Evolutionary conservation across 2,329 filamentous ascomycete species (phyloP).

Genomic region (Monosporascus sp.): DNA sequence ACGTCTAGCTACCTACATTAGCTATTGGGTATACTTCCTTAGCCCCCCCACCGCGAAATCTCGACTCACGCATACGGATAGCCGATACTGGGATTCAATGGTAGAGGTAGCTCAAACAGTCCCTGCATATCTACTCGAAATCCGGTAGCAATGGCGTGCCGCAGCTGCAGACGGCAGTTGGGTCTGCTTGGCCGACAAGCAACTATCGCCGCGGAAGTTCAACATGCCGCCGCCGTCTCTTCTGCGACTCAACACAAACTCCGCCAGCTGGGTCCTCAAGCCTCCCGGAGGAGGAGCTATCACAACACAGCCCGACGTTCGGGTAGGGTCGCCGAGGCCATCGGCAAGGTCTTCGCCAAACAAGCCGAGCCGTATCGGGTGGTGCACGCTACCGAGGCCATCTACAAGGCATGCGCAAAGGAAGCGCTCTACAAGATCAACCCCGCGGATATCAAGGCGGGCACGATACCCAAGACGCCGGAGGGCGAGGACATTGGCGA

Average conservation of each 20-base stretch:
- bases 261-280: constrained; percentile 2
- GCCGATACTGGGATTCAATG: constrained; percentile 3
- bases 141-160: constrained; percentile 38
- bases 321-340: constrained; percentile 14
- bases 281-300: constrained; percentile 28
- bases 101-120: neutral
- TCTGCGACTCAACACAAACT: constrained; percentile 3
- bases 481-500: constrained; percentile 79
- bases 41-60: neutral
- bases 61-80: neutral
- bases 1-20: constrained; percentile 5
- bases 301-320: constrained; percentile 29
- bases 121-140: neutral
- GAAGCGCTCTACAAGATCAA: constrained; percentile 75
- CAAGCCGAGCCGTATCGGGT: constrained; percentile 59
- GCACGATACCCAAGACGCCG: constrained; percentile 62
- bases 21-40: neutral
- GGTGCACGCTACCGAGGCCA: constrained; percentile 69
- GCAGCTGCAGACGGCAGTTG: constrained; percentile 41
- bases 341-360: constrained; percentile 16
- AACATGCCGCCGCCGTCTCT: constrained; percentile 7
- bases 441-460: constrained; percentile 58
- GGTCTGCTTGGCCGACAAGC: constrained; percentile 20
- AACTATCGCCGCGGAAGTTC: constrained; percentile 14
- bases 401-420: constrained; percentile 69